A percentile compares a stretch with the other conserved stretches of the same genome.
Evolutionary conservation across 1,284 basidiomycete species (phyloP).

Genomic region (Puccinia novopanici): DNA sequence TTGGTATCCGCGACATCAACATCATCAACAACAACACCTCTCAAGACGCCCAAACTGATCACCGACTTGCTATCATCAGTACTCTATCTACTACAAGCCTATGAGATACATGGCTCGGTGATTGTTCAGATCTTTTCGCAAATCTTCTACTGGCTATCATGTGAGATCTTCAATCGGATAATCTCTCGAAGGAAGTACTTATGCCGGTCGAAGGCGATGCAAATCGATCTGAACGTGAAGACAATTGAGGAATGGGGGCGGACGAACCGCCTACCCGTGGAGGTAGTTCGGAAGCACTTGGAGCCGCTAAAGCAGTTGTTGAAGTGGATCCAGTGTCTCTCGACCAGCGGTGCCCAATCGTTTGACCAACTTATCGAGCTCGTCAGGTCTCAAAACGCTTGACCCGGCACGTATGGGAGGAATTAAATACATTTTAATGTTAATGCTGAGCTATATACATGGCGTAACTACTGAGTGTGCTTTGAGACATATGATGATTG

Average conservation of each 20-base stretch:
- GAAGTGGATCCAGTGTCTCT: conserved; percentile 82
- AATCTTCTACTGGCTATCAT: conserved; percentile 79
- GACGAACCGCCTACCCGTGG: conserved; percentile 72
- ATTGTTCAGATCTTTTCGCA: conserved; percentile 92
- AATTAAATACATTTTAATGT: too few species aligned
- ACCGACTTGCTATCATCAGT: conserved; percentile 83
- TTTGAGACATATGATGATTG: too few species aligned
- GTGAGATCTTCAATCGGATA: conserved; percentile 92
- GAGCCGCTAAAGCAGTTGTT: conserved; percentile 80
- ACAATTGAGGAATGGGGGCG: conserved; percentile 89
- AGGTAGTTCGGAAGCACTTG: conserved; percentile 75
- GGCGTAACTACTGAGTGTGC: too few species aligned
- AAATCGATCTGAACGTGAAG: conserved; percentile 84
- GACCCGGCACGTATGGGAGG: too few species aligned
- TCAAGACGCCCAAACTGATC: conserved; percentile 60
- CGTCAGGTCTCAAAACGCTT: conserved; percentile 76
- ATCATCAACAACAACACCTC: too few species aligned
- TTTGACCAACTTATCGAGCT: conserved; percentile 67
- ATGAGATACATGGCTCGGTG: conserved; percentile 86
- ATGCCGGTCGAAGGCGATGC: conserved; percentile 84
- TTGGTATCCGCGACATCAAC: neutral
- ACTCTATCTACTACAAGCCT: conserved; percentile 78
- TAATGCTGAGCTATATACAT: too few species aligned
- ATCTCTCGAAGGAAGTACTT: conserved; percentile 87
- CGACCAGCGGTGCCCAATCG: conserved; percentile 70